Conservation (phyloP, 83 land plant genomes). For the Diphasiastrum complanatum region DNA sequence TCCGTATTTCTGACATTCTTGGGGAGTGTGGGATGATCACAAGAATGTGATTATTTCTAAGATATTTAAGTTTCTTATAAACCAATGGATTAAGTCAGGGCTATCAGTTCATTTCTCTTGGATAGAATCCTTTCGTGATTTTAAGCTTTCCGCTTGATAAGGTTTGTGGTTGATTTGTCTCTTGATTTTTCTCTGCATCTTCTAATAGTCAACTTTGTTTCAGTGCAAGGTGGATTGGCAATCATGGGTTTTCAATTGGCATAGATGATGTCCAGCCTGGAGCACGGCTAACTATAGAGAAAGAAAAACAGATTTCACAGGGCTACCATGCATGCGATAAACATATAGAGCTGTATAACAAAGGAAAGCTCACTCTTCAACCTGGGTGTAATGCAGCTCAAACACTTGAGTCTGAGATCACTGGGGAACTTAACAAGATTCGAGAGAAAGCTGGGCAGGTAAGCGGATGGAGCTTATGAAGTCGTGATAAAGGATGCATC, state of each 20-base stretch:
- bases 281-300: slow-evolving; percentile 35
- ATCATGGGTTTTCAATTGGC: slow-evolving; percentile 98
- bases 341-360: slow-evolving; percentile 43
- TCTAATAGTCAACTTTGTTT: too few relatives aligned
- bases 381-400: slow-evolving; percentile 84
- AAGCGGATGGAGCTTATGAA: neutral
- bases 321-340: slow-evolving; percentile 59
- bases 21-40: too few relatives aligned
- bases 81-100: too few relatives aligned
- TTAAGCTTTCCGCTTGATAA: too few relatives aligned
- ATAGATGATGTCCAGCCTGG: slow-evolving; percentile 97
- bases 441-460: slow-evolving; percentile 65
- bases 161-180: too few relatives aligned
- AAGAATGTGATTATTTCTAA: too few relatives aligned
- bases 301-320: slow-evolving; percentile 39
- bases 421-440: slow-evolving; percentile 57
- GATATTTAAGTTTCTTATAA: too few relatives aligned
- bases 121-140: too few relatives aligned
- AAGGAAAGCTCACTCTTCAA: slow-evolving; percentile 53
- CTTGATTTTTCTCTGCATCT: too few relatives aligned
- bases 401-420: slow-evolving; percentile 66
- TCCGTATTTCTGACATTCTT: too few relatives aligned
- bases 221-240: slow-evolving; percentile 99
- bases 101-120: too few relatives aligned
- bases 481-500: neutral